A percentile compares a stretch with the other conserved stretches of the same genome.
phyloP scores from a whole-genome alignment of 2,329 filamentous ascomycete species.

The Pseudocercospora cruenta region DNA sequence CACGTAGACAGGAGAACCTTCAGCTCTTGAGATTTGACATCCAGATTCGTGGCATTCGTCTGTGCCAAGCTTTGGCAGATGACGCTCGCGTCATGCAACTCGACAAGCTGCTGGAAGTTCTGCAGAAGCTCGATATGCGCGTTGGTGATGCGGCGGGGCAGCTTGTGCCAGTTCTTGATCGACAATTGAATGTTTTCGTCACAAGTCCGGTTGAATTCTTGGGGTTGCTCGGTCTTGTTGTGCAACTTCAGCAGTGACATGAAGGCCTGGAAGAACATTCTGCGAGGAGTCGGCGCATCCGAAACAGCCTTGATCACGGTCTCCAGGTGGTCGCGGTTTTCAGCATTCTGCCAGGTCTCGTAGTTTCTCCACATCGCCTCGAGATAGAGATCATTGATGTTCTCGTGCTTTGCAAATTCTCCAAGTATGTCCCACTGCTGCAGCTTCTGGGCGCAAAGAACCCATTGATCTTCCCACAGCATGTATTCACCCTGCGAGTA shows the following conservation, averaged over 20 bases:
- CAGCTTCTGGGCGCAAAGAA: conserved; percentile 94
- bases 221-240: conserved; percentile 76
- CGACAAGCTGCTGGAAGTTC: conserved; percentile 96
- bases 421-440: conserved; percentile 99
- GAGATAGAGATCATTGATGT: conserved; percentile 91
- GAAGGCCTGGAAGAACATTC: conserved; percentile 98
- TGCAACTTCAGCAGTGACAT: conserved; percentile 95
- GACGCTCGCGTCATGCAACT: conserved; percentile 94
- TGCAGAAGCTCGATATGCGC: conserved; percentile 93
- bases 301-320: conserved; percentile 95
- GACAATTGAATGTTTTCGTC: conserved; percentile 97
- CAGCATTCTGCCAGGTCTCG: conserved; percentile 88
- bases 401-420: conserved; percentile 98
- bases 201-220: conserved; percentile 85
- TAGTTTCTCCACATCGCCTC: conserved; percentile 95
- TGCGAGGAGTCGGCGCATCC: conserved; percentile 90
- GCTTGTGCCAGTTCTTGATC: conserved; percentile 97
- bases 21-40: conserved; percentile 91
- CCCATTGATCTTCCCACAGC: conserved; percentile 99
- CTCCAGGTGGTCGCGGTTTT: conserved; percentile 87
- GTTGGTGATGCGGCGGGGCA: conserved; percentile 90
- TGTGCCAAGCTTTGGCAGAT: conserved; percentile 89
- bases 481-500: conserved; percentile 98
- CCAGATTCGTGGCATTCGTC: conserved; percentile 83
- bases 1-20: conserved; percentile 93